phyloP scores from a whole-genome alignment of 2,329 filamentous ascomycete species.

The Ascochyta koolunga region DNA sequence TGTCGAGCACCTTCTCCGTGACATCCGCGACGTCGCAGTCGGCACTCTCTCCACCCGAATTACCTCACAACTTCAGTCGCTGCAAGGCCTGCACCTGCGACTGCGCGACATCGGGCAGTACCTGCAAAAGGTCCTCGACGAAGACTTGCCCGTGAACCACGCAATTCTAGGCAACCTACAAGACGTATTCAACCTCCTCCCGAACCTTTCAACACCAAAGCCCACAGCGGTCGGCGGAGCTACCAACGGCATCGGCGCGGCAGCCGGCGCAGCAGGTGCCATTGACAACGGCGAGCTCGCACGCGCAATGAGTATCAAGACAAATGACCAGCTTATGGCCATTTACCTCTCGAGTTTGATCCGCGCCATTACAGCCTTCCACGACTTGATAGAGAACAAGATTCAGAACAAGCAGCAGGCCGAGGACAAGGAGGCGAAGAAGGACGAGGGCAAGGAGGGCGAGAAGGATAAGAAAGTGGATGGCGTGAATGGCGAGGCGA shows the following conservation, averaged over 20 bases:
- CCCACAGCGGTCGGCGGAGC: slow-evolving; percentile 59
- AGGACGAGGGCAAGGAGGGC: slow-evolving; percentile 65
- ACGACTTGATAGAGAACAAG: slow-evolving; percentile 99
- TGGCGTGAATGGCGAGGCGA: slow-evolving; percentile 54
- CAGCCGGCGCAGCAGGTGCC: slow-evolving; percentile 44
- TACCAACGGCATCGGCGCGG: slow-evolving; percentile 57
- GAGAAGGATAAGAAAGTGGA: slow-evolving; percentile 68
- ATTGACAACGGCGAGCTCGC: slow-evolving; percentile 81
- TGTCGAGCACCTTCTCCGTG: slow-evolving; percentile 94
- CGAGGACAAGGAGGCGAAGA: slow-evolving; percentile 85
- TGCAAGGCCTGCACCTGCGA: slow-evolving; percentile 93
- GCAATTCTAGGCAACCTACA: slow-evolving; percentile 98
- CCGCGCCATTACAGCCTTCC: slow-evolving; percentile 96
- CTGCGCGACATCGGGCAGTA: slow-evolving; percentile 95
- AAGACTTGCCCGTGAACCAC: slow-evolving; percentile 93
- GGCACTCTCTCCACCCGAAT: slow-evolving; percentile 95
- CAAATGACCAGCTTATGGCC: slow-evolving; percentile 97
- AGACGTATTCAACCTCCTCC: slow-evolving; percentile 97
- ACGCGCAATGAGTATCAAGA: slow-evolving; percentile 98
- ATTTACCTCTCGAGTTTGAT: slow-evolving; percentile 98
- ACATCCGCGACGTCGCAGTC: slow-evolving; percentile 97
- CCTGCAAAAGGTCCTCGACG: slow-evolving; percentile 92
- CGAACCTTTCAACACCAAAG: slow-evolving; percentile 86
- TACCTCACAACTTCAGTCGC: slow-evolving; percentile 95
- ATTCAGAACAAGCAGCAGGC: slow-evolving; percentile 98